Conservation (phyloP, 2,329 filamentous ascomycete genomes). For the Xylaria sp. region DNA sequence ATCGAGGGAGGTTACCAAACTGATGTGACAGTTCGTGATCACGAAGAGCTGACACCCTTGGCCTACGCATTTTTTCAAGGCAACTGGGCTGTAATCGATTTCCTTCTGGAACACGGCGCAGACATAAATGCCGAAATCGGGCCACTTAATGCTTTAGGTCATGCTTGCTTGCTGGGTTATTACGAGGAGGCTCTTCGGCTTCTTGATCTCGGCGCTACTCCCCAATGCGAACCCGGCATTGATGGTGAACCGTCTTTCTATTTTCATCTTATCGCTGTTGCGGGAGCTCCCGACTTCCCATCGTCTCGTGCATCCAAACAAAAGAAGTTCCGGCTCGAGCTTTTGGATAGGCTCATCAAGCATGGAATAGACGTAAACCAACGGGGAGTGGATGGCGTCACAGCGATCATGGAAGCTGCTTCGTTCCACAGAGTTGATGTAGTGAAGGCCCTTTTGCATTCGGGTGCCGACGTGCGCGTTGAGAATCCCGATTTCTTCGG, state of each 20-base stretch:
- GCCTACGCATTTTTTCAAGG: slow-evolving; percentile 36
- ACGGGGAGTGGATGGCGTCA: background rate
- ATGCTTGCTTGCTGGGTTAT: slow-evolving; percentile 35
- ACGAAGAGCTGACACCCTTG: slow-evolving; percentile 31
- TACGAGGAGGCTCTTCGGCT: slow-evolving; percentile 39
- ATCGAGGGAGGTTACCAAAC: slow-evolving; percentile 36
- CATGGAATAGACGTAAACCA: slow-evolving; percentile 24
- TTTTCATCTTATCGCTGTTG: slow-evolving; percentile 21
- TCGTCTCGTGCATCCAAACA: slow-evolving; percentile 23
- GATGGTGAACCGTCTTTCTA: background rate
- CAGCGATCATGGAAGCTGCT: slow-evolving; percentile 23
- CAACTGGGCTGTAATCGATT: slow-evolving; percentile 37
- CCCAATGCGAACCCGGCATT: background rate
- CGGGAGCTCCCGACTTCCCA: slow-evolving; percentile 14
- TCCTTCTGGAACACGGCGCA: slow-evolving; percentile 36
- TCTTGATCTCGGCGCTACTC: slow-evolving; percentile 38
- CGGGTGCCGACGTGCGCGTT: slow-evolving; percentile 20
- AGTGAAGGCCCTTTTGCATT: slow-evolving; percentile 21
- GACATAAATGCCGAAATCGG: slow-evolving; percentile 34
- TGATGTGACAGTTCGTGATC: slow-evolving; percentile 35
- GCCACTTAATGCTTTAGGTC: slow-evolving; percentile 27
- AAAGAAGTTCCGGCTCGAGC: slow-evolving; percentile 11
- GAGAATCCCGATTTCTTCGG: accelerated
- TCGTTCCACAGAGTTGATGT: slow-evolving; percentile 22
- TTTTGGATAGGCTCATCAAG: slow-evolving; percentile 26